phyloP scores from a whole-genome alignment of 345 rosid genomes.

The Boechera retrofracta region DNA sequence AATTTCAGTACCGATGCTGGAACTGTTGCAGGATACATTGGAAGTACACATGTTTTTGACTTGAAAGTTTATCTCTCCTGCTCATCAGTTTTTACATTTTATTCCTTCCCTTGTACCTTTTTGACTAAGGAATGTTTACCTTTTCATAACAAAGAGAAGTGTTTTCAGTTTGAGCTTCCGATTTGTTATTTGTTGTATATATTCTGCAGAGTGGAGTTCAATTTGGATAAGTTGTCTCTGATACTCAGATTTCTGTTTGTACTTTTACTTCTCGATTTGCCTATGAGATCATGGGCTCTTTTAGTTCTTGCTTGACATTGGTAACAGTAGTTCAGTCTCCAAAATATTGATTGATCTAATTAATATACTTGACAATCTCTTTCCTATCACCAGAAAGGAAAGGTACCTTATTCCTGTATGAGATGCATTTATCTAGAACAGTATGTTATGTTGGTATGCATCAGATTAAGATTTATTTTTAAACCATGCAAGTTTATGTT shows the following conservation, averaged over 20 bases:
- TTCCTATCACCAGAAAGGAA: background rate
- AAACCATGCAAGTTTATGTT: too few species aligned
- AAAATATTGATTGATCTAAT: background rate
- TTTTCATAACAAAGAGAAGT: background rate
- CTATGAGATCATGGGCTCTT: background rate
- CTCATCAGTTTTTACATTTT: conserved; percentile 5
- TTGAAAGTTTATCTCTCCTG: background rate
- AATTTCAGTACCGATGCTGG: conserved; percentile 9
- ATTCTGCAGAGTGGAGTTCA: background rate
- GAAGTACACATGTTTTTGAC: conserved; percentile 1
- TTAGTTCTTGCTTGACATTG: conserved; percentile 13
- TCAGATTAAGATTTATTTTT: too few species aligned
- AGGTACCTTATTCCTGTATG: too few species aligned
- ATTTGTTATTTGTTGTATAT: background rate
- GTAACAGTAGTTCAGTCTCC: conserved; percentile 1
- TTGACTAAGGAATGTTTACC: background rate
- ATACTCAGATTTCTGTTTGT: conserved; percentile 9
- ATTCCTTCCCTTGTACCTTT: background rate
- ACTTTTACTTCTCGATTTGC: conserved; percentile 1
- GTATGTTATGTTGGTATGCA: too few species aligned
- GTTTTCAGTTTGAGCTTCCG: background rate
- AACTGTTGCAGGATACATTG: conserved; percentile 17
- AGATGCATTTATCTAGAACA: too few species aligned
- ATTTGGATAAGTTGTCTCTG: background rate
- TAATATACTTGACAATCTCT: background rate